These are phyloP conservation scores for Teratosphaeria pseudoeucalypti DNA, from an alignment of 2,329 filamentous ascomycete genomes.

Conservation along the genomic window DNA sequence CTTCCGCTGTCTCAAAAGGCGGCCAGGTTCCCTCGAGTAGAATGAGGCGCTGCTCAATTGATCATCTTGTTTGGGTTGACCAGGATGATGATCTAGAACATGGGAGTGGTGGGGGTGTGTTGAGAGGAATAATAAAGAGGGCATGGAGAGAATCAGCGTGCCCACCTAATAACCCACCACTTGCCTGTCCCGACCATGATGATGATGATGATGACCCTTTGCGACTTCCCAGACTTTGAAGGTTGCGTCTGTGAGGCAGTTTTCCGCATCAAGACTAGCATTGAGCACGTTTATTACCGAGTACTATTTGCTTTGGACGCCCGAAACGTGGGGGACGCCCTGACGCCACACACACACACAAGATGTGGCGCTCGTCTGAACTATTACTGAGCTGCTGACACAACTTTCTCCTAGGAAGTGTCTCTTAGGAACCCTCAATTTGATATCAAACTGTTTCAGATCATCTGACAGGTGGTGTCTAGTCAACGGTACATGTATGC, in stretches of 20 bases:
- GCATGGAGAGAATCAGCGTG: not conserved
- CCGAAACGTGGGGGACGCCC: not conserved
- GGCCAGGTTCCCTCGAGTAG: not conserved
- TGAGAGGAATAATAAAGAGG: no score
- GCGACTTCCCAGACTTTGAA: not conserved
- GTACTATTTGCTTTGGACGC: not conserved
- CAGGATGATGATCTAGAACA: not conserved
- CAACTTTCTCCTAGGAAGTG: no score
- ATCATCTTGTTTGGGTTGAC: not conserved
- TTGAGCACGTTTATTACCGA: not conserved
- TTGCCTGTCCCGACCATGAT: not conserved
- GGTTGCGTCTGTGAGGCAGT: not conserved
- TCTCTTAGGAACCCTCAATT: no score
- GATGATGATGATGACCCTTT: not conserved
- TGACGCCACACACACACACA: not conserved
- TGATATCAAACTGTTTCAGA: no score
- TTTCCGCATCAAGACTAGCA: not conserved
- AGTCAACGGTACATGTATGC: not conserved
- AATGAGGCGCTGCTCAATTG: not conserved
- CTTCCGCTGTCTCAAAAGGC: not conserved
- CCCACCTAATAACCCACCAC: not conserved
- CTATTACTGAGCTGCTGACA: no score
- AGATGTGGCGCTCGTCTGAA: not conserved
- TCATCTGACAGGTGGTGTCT: not conserved
- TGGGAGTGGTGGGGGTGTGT: not conserved